Evolutionary conservation across 176 grass and related monocot genomes (phyloP).

Genomic region (Triticum turgidum): DNA sequence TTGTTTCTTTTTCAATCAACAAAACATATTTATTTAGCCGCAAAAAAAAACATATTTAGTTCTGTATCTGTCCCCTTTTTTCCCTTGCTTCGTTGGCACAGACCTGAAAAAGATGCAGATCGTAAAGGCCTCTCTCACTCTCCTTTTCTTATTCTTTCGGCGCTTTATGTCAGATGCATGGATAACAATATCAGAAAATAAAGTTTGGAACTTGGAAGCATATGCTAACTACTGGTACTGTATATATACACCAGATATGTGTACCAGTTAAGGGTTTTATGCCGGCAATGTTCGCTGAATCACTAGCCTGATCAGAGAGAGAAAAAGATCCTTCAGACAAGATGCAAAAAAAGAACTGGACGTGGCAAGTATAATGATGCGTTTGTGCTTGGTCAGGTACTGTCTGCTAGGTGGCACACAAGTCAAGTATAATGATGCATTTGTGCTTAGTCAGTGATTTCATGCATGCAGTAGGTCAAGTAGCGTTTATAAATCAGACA

Average conservation of each 20-base stretch:
- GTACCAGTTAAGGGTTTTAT: too few species aligned
- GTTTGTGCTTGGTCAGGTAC: too few species aligned
- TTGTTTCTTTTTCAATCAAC: background rate
- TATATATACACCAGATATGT: too few species aligned
- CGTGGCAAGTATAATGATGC: background rate
- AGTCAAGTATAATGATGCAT: background rate
- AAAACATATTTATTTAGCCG: background rate
- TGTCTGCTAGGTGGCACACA: constrained; percentile 29
- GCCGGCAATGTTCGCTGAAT: background rate
- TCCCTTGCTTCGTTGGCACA: constrained; percentile 20
- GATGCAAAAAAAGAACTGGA: background rate
- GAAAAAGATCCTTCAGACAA: background rate
- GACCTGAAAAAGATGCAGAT: background rate
- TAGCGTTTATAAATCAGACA: too few species aligned
- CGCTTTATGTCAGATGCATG: constrained; percentile 22
- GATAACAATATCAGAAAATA: constrained; percentile 16
- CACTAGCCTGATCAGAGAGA: background rate
- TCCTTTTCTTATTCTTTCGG: background rate
- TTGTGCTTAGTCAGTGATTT: too few species aligned
- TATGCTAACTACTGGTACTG: too few species aligned
- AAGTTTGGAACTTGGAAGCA: constrained; percentile 1
- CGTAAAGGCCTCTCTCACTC: too few species aligned
- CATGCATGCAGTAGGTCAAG: too few species aligned
- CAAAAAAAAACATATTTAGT: too few species aligned
- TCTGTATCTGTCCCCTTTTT: too few species aligned